These are phyloP conservation scores for Paramecium pentaurelia DNA, from an alignment of 73 alveolate species.

Conservation along the genomic window DNA sequence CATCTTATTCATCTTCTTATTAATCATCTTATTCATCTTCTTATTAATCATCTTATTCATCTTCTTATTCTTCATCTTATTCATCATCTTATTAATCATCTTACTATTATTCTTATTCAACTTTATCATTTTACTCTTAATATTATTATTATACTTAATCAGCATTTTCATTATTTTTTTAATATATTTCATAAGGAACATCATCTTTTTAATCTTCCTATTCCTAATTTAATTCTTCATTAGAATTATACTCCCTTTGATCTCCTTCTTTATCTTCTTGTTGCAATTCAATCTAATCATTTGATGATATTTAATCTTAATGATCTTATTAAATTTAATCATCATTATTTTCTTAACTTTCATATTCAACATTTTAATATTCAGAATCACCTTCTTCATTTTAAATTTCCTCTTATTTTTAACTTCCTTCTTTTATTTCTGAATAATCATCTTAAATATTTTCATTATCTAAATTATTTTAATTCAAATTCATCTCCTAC, in stretches of 20 bases:
- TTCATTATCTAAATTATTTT: not conserved
- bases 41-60: too few species aligned
- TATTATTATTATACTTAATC: not conserved
- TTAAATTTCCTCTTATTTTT: not conserved
- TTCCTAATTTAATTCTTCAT: not conserved
- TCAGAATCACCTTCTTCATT: not conserved
- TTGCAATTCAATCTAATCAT: not conserved
- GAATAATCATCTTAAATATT: not conserved
- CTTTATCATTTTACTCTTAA: not conserved
- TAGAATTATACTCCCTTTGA: not conserved
- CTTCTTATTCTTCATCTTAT: too few species aligned
- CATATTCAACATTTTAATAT: not conserved
- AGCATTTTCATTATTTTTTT: not conserved
- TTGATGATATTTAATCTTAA: not conserved
- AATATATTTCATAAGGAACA: too few species aligned
- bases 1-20: not conserved
- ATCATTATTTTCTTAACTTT: not conserved
- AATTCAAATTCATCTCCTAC: not conserved
- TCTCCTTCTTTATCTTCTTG: not conserved
- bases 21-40: too few species aligned
- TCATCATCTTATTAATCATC: too few species aligned
- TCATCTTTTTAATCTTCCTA: not conserved
- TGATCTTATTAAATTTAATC: not conserved
- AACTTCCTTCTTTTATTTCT: not conserved
- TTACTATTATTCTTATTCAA: not conserved